Evolutionary conservation across 73 alveolate genomes (phyloP).

Genomic region (Durusdinium trenchii): DNA sequence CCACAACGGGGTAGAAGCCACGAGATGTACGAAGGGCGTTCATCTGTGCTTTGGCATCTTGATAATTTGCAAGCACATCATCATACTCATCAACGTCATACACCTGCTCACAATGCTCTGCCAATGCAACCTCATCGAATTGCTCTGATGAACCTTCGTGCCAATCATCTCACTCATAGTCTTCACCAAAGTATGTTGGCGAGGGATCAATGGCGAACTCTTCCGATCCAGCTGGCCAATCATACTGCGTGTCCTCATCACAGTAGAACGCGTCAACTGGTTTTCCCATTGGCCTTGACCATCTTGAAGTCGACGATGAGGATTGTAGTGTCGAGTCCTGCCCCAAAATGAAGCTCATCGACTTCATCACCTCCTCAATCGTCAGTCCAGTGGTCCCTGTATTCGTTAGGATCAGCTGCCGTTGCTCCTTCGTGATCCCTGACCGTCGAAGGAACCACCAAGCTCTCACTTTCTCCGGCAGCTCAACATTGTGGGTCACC

Average conservation of each 20-base stretch:
- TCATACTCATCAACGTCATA: constrained; percentile 26
- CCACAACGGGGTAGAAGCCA: constrained; percentile 47
- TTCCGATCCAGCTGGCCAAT: not conserved
- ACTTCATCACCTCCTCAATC: not conserved
- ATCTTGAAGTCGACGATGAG: too few relatives aligned
- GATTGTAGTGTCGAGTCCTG: not conserved
- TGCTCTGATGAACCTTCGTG: not conserved
- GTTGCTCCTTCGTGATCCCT: not conserved
- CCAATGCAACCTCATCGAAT: not conserved
- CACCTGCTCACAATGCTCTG: not conserved
- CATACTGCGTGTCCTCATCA: not conserved
- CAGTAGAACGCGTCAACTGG: not conserved
- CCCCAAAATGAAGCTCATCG: constrained; percentile 57
- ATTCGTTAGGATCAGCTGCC: constrained; percentile 12
- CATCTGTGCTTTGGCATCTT: constrained; percentile 7
- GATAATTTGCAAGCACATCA: not conserved
- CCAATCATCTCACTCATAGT: not conserved
- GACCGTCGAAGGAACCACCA: not conserved
- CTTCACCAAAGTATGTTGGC: not conserved
- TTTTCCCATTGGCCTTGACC: not conserved
- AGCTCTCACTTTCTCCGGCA: constrained; percentile 41
- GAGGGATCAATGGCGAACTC: not conserved
- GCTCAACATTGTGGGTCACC: not conserved
- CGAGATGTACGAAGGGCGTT: not conserved
- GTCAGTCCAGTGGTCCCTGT: not conserved